Base-by-base conservation (phyloP, 1,284 basidiomycete genomes). In the Austroboletus rostrupii region DNA sequence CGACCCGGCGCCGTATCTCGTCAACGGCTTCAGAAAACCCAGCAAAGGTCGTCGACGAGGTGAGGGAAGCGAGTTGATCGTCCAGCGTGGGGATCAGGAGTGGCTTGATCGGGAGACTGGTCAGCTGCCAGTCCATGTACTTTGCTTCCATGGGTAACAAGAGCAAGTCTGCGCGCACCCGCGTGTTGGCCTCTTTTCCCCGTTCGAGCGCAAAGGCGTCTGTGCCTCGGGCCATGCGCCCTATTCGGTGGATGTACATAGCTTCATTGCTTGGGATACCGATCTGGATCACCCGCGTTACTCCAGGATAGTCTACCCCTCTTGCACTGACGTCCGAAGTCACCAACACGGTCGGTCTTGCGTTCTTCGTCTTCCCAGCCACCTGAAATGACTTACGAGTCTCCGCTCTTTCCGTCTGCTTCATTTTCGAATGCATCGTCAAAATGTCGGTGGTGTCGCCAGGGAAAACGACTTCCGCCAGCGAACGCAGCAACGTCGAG, bases 271-370 rank as follows among this genome's bases (percentile, higher is more conserved):
- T 66, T 1, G 96, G 93, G 5, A 90, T 74, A 51, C 96, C 92
- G 49, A 99, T 73, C 69, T 98, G 96, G 59, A 99, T 92, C 49
- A 98, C 91, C 26, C 95, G 85, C 0, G 93, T 95, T 20, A 97
- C 92, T 21, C 83, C 85, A 8, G 90, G 91, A 66, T 95, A 95
- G 68, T 95, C 91, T 50, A 97, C 84, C 19, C 92, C 92, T 50
- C 92, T 83, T 11, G 93, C 92, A 12, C 91, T 93, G 2, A 97
- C 87, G 60, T 97, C 94, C 0, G 91, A 93, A 1, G 87, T 90
- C 58, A 97, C 77, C 52, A 97, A 79, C 23, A 97, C 74, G 1
- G 75, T 78, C 16, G 82, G 79, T 14, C 23, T 42, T 33, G 21
- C 19, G 1, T 38, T 31, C 8, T 3, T 41, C 6, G 20, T 38